These are phyloP conservation scores for Eleusine coracana DNA, from an alignment of 176 grass and related monocot genomes.

Conservation along the genomic window DNA sequence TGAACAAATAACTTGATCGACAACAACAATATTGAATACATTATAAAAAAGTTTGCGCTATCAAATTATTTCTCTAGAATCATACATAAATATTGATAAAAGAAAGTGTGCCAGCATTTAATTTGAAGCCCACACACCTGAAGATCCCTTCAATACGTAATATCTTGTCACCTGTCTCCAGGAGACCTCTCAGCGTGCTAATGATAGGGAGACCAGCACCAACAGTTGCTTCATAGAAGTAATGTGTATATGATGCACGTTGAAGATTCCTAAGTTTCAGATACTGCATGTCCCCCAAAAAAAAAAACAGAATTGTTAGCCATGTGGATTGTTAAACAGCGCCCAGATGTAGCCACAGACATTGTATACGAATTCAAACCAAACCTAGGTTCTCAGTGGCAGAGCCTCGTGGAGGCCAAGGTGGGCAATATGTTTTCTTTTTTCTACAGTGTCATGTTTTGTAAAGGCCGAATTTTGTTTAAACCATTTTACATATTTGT, in stretches of 20 bases:
- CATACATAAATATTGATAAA: constrained; percentile 2
- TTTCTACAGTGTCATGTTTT: background rate
- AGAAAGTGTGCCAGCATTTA: background rate
- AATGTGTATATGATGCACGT: constrained; percentile 92
- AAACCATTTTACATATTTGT: background rate
- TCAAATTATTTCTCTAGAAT: background rate
- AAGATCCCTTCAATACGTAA: constrained; percentile 90
- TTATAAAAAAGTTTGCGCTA: background rate
- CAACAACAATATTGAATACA: background rate
- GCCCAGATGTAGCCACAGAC: constrained; percentile 10
- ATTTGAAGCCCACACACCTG: constrained; percentile 49
- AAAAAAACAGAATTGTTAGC: constrained; percentile 28
- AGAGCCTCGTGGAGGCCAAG: background rate
- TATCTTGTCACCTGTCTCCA: constrained; percentile 97
- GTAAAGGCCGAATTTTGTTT: background rate
- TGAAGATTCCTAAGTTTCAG: constrained; percentile 81
- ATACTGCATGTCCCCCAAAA: constrained; percentile 85
- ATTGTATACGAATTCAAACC: constrained; percentile 1
- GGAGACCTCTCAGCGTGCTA: constrained; percentile 82
- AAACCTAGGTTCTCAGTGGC: background rate
- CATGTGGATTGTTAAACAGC: background rate
- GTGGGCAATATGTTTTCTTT: no score
- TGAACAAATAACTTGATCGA: background rate
- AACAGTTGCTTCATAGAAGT: constrained; percentile 99
- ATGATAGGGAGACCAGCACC: constrained; percentile 97